Evolutionary conservation across 2,329 filamentous ascomycete species (phyloP), one percentile per base, ranked within the genome.

Genomic region (Fusarium heterosporum): DNA sequence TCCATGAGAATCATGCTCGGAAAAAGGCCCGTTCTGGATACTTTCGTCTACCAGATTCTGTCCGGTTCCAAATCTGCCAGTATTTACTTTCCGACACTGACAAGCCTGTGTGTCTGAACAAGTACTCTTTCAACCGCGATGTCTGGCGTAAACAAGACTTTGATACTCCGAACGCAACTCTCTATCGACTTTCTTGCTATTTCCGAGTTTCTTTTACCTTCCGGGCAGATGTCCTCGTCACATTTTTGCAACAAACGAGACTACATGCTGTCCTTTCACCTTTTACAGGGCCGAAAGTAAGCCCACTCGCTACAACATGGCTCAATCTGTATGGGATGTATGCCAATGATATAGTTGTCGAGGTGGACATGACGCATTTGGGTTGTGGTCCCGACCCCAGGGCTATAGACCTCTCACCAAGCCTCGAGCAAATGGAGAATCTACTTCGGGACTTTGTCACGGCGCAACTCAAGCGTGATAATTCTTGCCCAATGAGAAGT

Each of bases 251-350:
- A 22, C 68, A 68, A 4, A 70, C 75, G 17, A 71, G 65, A 11
- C 79, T 83, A 25, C 81, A 83, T 54, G 71, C 77, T 22, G 74
- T 78, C 2, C 75, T 78, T 17, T 79, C 79, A 1, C 79, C 80
- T 1, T 80, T 76, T 42, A 75, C 78, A 5, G 73, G 72, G 2
- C 64, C 66, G 0, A 54, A 55, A 8, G 64, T 78, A 2, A 78
- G 75, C 32, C 78, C 79, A 0, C 72, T 80, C 0, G 77, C 77
- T 2, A 78, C 75, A 0, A 54, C 63, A 6, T 81, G 76, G 75
- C 63, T 80, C 26, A 73, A 74, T 29, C 67, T 52, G 9, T 81
- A 81, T 46, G 76, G 75, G 2, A 51, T 67, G 3, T 76, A 78
- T 32, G 78, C 82, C 66, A 74, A 69, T 16, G 72, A 74, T 26